These are phyloP conservation scores for Trametes cingulata DNA, from an alignment of 768 basidiomycete genomes.

Conservation along the genomic window DNA sequence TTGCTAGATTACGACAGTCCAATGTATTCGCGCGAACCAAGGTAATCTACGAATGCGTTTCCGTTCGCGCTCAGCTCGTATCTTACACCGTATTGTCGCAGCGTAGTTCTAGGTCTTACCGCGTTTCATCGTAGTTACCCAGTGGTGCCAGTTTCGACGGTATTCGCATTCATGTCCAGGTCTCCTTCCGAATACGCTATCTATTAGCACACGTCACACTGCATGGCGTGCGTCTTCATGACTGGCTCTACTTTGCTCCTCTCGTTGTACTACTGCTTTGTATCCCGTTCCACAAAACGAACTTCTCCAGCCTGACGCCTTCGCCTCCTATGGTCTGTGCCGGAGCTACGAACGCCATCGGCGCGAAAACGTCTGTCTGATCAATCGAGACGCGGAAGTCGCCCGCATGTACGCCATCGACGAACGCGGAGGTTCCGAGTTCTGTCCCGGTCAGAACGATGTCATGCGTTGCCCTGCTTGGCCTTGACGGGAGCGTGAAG, in stretches of 20 bases:
- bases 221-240: not conserved
- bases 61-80: not conserved
- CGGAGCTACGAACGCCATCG: conserved; percentile 29
- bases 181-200: conserved; percentile 10
- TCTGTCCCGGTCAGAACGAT: conserved; percentile 25
- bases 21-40: conserved; percentile 2
- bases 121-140: not conserved
- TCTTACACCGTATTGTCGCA: not conserved
- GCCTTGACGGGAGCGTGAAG: conserved; percentile 9
- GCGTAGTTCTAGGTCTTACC: no score
- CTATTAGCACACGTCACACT: conserved; percentile 1
- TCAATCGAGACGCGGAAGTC: conserved; percentile 25
- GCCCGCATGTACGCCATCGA: conserved; percentile 24
- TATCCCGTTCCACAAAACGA: conserved; percentile 24
- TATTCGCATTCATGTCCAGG: not conserved
- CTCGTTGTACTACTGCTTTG: conserved; percentile 4
- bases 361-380: conserved; percentile 15
- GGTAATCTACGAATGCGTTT: not conserved
- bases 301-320: not conserved
- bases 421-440: conserved; percentile 22
- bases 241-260: not conserved
- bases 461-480: not conserved
- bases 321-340: conserved; percentile 16
- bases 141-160: conserved; percentile 1
- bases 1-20: conserved; percentile 7